Evolutionary conservation across 2,329 filamentous ascomycete genomes (phyloP).

Genomic region (Mycosphaerella sp.): DNA sequence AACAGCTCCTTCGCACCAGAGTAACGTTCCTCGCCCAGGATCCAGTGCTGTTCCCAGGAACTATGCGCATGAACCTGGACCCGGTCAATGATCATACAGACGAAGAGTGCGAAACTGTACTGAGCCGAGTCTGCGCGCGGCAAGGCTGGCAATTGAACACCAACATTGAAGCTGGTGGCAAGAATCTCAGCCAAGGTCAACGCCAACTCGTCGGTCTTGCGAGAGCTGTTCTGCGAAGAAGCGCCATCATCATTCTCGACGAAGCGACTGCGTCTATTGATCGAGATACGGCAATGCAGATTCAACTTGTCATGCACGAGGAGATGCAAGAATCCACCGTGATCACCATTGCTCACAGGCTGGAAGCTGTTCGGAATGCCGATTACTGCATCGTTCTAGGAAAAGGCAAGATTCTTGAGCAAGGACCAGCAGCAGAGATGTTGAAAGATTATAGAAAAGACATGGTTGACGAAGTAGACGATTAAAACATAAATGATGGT

Average conservation of each 20-base stretch:
- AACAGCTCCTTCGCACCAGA: conserved; percentile 53
- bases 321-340: conserved; percentile 56
- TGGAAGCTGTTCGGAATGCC: conserved; percentile 56
- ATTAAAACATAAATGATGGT: not conserved
- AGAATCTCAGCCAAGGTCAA: conserved; percentile 59
- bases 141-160: conserved; percentile 54
- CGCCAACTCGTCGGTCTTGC: conserved; percentile 59
- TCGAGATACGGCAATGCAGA: conserved; percentile 52
- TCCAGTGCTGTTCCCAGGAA: conserved; percentile 58
- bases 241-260: conserved; percentile 58
- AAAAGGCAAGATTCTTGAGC: conserved; percentile 43
- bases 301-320: conserved; percentile 50
- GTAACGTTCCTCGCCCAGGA: conserved; percentile 63
- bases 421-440: conserved; percentile 32
- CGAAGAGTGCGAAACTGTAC: conserved; percentile 47
- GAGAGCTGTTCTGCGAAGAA: conserved; percentile 55
- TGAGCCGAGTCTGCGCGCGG: conserved; percentile 49
- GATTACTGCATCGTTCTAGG: conserved; percentile 51
- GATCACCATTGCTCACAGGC: conserved; percentile 58
- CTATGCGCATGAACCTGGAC: conserved; percentile 57
- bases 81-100: conserved; percentile 53
- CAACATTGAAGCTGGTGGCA: conserved; percentile 53
- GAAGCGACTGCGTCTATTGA: conserved; percentile 62
- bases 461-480: conserved; percentile 12
- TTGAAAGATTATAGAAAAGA: conserved; percentile 6